Base-by-base conservation (phyloP, 345 rosid genomes). In the Corchorus olitorius region DNA sequence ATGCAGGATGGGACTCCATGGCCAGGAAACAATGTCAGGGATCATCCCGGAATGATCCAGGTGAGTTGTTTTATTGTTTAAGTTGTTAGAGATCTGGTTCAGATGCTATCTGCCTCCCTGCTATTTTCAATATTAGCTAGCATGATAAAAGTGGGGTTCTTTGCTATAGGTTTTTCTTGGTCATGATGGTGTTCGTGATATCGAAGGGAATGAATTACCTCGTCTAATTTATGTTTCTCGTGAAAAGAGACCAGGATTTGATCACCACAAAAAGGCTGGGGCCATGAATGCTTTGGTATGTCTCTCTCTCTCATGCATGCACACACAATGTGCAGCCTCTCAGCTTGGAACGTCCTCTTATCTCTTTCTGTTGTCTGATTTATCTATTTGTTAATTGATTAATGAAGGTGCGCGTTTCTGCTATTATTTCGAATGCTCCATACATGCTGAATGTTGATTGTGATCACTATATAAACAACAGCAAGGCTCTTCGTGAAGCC, bases 1-100 rank as follows among this genome's bases (percentile, higher is more conserved):
- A 93, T 93, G 98, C 98, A 93, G 80, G 97, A 92, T 69, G 98
- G 97, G 59, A 92, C 94, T 75, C 95, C 92, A 52, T 93, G 97
- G 95, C 98, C 98, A 0, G 98, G 98, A 77, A 93, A 93, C 82
- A 88, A 88, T 77, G 93, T 92, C 65, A 81, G 94, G 65, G 98
- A 93, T 87, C 98, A 93, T 81, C 98, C 98, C 43, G 98, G 97
- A 74, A 93, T 93, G 98, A 93, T 93, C 68, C 98, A 93, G 95
- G 98, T 92, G 50, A 83, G 72, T 35, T 75, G 48, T 71, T 65
- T 76, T 73, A 41, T 72, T 53, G 5, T 3, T 56, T 50, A 73
- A 74, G 41, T 10, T 1, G 20, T 72, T 46, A 59, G 33, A 15
- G 68, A n/a, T 65, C 27, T 69, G 58, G 59, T 48, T 58, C 54